phyloP scores from a whole-genome alignment of 305 asterid species.

The Fraxinus latifolia region DNA sequence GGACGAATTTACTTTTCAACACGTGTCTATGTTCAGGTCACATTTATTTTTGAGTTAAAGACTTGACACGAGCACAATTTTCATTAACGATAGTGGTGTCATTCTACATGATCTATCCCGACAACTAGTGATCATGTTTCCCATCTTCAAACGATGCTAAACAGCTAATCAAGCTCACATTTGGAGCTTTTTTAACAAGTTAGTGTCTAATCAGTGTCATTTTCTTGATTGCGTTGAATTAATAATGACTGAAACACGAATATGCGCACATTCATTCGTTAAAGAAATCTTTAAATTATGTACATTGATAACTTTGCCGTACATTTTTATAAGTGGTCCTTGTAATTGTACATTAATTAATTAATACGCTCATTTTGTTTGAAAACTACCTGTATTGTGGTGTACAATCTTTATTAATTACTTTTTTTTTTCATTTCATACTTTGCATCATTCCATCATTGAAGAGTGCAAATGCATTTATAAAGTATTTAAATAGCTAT shows the following conservation, averaged over 20 bases:
- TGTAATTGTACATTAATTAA: background rate
- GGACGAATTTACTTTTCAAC: background rate
- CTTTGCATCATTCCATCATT: background rate
- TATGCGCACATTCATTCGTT: background rate
- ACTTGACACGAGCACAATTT: background rate
- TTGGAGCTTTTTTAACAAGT: background rate
- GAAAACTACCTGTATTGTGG: background rate
- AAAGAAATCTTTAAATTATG: background rate
- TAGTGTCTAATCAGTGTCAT: background rate
- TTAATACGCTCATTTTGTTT: background rate
- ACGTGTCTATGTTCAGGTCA: background rate
- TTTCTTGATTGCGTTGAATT: background rate
- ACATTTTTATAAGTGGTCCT: background rate
- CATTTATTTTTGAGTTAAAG: background rate
- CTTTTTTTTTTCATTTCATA: background rate
- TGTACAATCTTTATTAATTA: background rate
- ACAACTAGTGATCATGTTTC: constrained; percentile 14
- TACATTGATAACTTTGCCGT: background rate
- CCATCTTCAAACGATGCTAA: constrained; percentile 8
- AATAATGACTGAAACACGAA: background rate
- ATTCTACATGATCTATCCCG: constrained; percentile 4
- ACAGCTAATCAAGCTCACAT: constrained; percentile 1
- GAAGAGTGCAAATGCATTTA: background rate
- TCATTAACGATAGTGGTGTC: background rate
- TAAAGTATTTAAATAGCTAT: no score